phyloP scores from a whole-genome alignment of 352 stramenopile species.

The Globisporangium uncinulatum region DNA sequence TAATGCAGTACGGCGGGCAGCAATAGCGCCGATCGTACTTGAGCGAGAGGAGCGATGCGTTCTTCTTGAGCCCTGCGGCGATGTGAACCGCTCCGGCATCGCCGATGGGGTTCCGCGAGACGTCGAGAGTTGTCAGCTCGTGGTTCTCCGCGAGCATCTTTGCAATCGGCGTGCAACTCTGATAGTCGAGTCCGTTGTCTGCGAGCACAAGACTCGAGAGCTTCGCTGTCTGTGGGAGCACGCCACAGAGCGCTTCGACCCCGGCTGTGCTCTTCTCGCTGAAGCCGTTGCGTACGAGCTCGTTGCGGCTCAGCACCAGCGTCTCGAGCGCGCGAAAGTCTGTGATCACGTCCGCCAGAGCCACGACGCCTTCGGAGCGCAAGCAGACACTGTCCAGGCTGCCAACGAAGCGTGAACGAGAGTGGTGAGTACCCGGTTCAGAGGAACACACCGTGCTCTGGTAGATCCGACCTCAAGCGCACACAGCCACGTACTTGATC shows the following conservation, averaged over 20 bases:
- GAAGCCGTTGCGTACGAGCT: slow-evolving; percentile 43
- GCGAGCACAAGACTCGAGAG: slow-evolving; percentile 38
- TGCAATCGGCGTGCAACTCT: slow-evolving; percentile 28
- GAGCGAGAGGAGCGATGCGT: slow-evolving; percentile 32
- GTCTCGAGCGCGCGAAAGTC: slow-evolving; percentile 33
- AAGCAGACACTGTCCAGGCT: slow-evolving; percentile 34
- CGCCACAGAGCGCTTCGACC: slow-evolving; percentile 51
- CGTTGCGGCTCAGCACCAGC: slow-evolving; percentile 46
- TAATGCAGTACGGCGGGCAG: background rate
- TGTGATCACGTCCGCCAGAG: slow-evolving; percentile 35
- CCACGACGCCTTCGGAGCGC: slow-evolving; percentile 47
- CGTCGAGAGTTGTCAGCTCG: slow-evolving; percentile 25
- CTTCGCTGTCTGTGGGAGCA: slow-evolving; percentile 34
- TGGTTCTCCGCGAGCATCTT: slow-evolving; percentile 60
- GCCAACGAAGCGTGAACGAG: background rate
- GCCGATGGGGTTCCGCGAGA: slow-evolving; percentile 41
- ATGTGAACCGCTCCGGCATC: slow-evolving; percentile 41
- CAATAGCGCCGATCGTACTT: slow-evolving; percentile 21
- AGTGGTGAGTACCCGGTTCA: background rate
- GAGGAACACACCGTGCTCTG: too few species aligned
- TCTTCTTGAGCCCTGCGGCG: slow-evolving; percentile 45
- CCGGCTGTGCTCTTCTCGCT: slow-evolving; percentile 43
- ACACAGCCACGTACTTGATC: slow-evolving; percentile 34
- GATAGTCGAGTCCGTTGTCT: slow-evolving; percentile 56
- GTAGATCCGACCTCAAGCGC: background rate